A percentile compares a stretch with the other conserved stretches of the same genome.
Conservation (phyloP, 805 yeast species). For the Saturnispora halmiae region DNA sequence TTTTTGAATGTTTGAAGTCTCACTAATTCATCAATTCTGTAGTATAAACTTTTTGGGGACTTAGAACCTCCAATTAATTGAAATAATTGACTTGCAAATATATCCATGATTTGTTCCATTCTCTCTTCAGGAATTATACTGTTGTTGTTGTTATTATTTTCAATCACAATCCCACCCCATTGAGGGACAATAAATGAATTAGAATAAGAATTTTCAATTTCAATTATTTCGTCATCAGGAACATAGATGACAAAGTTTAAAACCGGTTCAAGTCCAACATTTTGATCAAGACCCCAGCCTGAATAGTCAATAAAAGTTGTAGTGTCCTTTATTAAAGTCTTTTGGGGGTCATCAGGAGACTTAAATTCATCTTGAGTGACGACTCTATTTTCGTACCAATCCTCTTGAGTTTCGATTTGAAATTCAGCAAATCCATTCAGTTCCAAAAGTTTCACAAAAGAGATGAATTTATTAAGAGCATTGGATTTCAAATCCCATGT, state of each 20-base stretch:
- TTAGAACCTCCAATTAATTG: constrained; percentile 53
- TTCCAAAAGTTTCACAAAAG: constrained; percentile 35
- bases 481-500: constrained; percentile 55
- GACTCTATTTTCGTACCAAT: constrained; percentile 47
- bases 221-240: constrained; percentile 41
- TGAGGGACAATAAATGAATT: constrained; percentile 74
- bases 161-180: constrained; percentile 73
- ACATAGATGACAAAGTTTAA: constrained; percentile 63
- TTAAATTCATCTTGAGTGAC: constrained; percentile 20
- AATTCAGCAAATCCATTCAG: constrained; percentile 56
- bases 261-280: constrained; percentile 48
- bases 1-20: constrained; percentile 53
- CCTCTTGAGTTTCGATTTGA: constrained; percentile 70
- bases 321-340: constrained; percentile 40
- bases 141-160: constrained; percentile 27
- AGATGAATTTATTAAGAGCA: constrained; percentile 31
- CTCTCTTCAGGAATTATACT: constrained; percentile 6
- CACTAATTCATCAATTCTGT: constrained; percentile 57
- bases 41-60: constrained; percentile 47
- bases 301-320: constrained; percentile 76
- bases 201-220: constrained; percentile 36
- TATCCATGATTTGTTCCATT: constrained; percentile 41
- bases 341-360: constrained; percentile 23
- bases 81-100: constrained; percentile 67
- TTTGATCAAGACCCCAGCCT: constrained; percentile 60